A percentile compares a stretch with the other conserved stretches of the same genome.
phyloP scores from a whole-genome alignment of 23 red algal species.

The Gracilaria domingensis region DNA sequence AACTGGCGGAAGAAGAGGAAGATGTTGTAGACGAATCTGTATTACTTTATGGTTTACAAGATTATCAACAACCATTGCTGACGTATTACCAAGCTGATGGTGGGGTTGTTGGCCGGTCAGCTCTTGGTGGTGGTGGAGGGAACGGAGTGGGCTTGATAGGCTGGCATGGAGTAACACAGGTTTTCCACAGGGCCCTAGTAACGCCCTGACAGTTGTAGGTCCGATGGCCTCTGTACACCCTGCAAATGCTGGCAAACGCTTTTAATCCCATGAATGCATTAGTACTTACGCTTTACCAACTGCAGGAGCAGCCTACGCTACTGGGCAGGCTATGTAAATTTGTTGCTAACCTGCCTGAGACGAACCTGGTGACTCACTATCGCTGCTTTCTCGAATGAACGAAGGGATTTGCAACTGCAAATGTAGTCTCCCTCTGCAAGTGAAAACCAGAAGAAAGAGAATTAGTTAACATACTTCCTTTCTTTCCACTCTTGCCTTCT shows the following conservation, averaged over 20 bases:
- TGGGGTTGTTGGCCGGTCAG: constrained; percentile 68
- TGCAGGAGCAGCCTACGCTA: not conserved
- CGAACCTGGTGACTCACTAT: constrained; percentile 1
- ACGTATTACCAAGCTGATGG: constrained; percentile 86
- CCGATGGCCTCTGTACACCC: constrained; percentile 16
- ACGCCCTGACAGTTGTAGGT: not conserved
- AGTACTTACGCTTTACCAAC: constrained; percentile 27
- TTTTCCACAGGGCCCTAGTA: not conserved
- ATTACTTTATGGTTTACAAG: constrained; percentile 84
- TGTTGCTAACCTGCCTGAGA: constrained; percentile 14
- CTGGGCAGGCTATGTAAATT: constrained; percentile 18
- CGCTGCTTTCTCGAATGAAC: no score
- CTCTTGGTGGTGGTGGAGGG: constrained; percentile 46
- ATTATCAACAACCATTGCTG: constrained; percentile 70
- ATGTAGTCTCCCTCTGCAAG: no score
- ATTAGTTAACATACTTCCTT: no score
- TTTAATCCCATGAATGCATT: constrained; percentile 32
- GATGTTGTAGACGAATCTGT: constrained; percentile 88
- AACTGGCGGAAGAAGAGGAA: constrained; percentile 55
- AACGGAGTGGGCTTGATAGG: constrained; percentile 35
- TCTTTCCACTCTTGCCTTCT: no score
- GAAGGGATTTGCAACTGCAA: no score
- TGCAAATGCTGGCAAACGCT: not conserved
- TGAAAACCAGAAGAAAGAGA: no score
- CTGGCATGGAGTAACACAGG: constrained; percentile 41